Conservation (phyloP, 306 rosid genomes). For the Argentina anserina region DNA sequence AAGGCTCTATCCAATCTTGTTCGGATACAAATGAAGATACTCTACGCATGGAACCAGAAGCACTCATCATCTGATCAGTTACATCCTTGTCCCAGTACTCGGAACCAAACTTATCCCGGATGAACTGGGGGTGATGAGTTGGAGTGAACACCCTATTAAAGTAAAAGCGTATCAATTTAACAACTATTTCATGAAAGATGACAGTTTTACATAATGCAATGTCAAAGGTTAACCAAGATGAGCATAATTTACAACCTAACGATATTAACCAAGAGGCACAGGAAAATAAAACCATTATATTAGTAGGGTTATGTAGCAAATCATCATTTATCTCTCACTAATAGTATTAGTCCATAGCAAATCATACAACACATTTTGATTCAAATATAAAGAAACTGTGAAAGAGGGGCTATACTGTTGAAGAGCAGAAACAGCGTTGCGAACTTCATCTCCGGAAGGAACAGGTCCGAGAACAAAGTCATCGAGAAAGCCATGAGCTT, state of each 20-base stretch:
- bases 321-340: neutral
- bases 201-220: neutral
- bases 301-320: neutral
- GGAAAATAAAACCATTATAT: neutral
- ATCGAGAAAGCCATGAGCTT: conserved; percentile 14
- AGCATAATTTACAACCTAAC: neutral
- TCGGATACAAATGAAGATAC: conserved; percentile 42
- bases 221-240: neutral
- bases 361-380: neutral
- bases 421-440: conserved; percentile 42
- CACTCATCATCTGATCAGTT: conserved; percentile 18
- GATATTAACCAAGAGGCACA: neutral
- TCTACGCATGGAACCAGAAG: conserved; percentile 20
- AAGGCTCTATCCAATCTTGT: conserved; percentile 63
- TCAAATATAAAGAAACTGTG: neutral
- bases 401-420: conserved; percentile 31
- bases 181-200: neutral
- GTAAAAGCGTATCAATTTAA: conserved; percentile 12
- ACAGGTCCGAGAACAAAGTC: conserved; percentile 32
- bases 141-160: conserved; percentile 46
- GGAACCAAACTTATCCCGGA: conserved; percentile 34
- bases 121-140: conserved; percentile 29
- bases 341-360: neutral
- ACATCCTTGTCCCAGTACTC: conserved; percentile 23
- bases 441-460: conserved; percentile 53